A percentile compares a stretch with the other conserved stretches of the same genome.
Evolutionary conservation across 73 alveolate species (phyloP).

Genomic region (Paramecium sexaurelia): DNA sequence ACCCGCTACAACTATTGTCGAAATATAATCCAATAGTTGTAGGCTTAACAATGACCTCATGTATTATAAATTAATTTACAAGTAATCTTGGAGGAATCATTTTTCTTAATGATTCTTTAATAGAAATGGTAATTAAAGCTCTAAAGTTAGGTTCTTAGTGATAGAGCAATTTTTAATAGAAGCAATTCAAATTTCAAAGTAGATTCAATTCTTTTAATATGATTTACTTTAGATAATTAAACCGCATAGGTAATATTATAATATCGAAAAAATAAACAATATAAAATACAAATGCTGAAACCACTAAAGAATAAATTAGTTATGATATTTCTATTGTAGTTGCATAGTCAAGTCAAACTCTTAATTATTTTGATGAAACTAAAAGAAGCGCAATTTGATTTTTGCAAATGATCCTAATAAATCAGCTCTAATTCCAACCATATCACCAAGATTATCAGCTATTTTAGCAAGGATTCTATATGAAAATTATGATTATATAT

Average conservation of each 20-base stretch:
- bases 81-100: constrained; percentile 91
- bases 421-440: constrained; percentile 96
- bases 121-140: constrained; percentile 85
- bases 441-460: constrained; percentile 88
- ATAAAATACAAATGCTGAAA: constrained; percentile 76
- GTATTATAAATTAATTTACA: constrained; percentile 46
- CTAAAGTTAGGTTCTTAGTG: constrained; percentile 86
- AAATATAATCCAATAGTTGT: constrained; percentile 82
- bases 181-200: constrained; percentile 63
- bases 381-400: constrained; percentile 94
- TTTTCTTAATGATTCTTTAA: constrained; percentile 80
- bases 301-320: constrained; percentile 78
- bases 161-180: constrained; percentile 68
- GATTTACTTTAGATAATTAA: constrained; percentile 69
- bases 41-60: constrained; percentile 78
- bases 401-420: constrained; percentile 96
- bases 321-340: constrained; percentile 57
- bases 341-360: constrained; percentile 38
- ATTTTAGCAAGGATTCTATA: constrained; percentile 91
- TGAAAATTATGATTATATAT: neutral
- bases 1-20: constrained; percentile 90
- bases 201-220: constrained; percentile 70
- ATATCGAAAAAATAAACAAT: constrained; percentile 50
- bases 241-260: constrained; percentile 56
- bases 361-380: constrained; percentile 77